phyloP scores from a whole-genome alignment of 2,329 filamentous ascomycete species.

The Aureobasidium sp. region DNA sequence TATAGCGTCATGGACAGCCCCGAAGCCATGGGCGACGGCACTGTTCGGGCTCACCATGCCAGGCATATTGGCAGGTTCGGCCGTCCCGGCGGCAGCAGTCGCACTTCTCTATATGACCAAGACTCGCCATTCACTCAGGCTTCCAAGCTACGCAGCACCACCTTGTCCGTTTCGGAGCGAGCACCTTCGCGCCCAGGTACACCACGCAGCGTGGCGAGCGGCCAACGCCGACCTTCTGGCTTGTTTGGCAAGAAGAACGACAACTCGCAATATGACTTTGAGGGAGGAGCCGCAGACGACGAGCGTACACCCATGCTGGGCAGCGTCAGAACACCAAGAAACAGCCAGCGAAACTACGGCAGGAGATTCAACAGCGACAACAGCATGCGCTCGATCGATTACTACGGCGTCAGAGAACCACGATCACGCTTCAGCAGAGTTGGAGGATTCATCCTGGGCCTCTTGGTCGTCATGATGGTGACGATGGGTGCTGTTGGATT shows the following conservation, averaged over 20 bases:
- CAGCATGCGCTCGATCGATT: constrained; percentile 43
- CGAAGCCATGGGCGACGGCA: constrained; percentile 32
- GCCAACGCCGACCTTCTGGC: constrained; percentile 32
- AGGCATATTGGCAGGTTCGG: constrained; percentile 76
- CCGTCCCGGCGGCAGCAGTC: constrained; percentile 53
- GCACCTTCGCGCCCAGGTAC: constrained; percentile 60
- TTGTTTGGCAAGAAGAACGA: constrained; percentile 46
- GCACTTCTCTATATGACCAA: constrained; percentile 64
- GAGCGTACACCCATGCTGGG: constrained; percentile 72
- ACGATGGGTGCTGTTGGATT: constrained; percentile 81
- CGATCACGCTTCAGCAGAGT: constrained; percentile 41
- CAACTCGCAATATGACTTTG: constrained; percentile 65
- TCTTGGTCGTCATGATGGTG: constrained; percentile 69
- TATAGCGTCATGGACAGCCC: constrained; percentile 53
- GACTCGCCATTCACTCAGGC: constrained; percentile 70
- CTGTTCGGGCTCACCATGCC: constrained; percentile 52
- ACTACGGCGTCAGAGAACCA: constrained; percentile 19
- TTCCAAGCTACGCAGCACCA: constrained; percentile 53
- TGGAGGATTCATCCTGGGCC: constrained; percentile 79
- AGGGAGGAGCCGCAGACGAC: constrained; percentile 70
- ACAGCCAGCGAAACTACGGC: constrained; percentile 31
- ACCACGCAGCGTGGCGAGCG: constrained; percentile 46
- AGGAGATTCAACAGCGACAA: constrained; percentile 45
- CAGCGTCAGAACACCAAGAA: constrained; percentile 53
- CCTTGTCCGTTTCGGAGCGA: constrained; percentile 45